Evolutionary conservation across 2,329 filamentous ascomycete genomes (phyloP), one percentile per base, ranked within the genome.

Genomic region (Macroventuria anomochaeta): DNA sequence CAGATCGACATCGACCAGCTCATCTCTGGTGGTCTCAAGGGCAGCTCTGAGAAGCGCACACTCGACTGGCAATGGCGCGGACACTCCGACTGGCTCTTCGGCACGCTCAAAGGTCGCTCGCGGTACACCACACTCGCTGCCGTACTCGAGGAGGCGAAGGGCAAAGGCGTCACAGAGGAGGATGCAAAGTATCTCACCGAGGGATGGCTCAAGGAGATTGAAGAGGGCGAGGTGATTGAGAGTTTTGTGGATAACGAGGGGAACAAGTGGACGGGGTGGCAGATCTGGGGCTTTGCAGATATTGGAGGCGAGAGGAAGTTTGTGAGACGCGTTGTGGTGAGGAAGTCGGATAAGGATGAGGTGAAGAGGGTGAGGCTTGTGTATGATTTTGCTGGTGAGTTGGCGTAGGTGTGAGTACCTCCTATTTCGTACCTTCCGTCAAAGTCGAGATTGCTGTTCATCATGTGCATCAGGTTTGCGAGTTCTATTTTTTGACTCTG

Each of bases 11-110:
- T 92, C 69, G 83, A 85, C 53, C 91, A 96, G 77, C 79, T 83
- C 39, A 80, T 84, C 31, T 90, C 88, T 7, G 90, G 87, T 55
- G 88, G 87, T 49, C 79, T 96, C 59, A 84, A 84, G 68, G 87
- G 85, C 65, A 92, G 82, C 15, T 76, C 76, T 15, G 87, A 90
- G 70, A 67, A 75, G 7, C 82, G 87, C 40, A 75, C 69, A 1
- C 73, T 88, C 2, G 81, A 88, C 69, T 86, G 81, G 77, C 71
- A 75, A 20, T 81, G 76, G 48, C 86, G 88, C 63, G 82, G 84
- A 58, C 90, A 93, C 79, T 78, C 77, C 20, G 91, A 96, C 79
- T 87, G 86, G 80, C 83, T 96, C 62, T 96, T 96, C 72, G 92
- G 92, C 53, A 78, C 76, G 49, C 82, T 95, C 58, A 78, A 79